Evolutionary conservation across 2,329 filamentous ascomycete genomes (phyloP).

Genomic region (Fusarium sp.): DNA sequence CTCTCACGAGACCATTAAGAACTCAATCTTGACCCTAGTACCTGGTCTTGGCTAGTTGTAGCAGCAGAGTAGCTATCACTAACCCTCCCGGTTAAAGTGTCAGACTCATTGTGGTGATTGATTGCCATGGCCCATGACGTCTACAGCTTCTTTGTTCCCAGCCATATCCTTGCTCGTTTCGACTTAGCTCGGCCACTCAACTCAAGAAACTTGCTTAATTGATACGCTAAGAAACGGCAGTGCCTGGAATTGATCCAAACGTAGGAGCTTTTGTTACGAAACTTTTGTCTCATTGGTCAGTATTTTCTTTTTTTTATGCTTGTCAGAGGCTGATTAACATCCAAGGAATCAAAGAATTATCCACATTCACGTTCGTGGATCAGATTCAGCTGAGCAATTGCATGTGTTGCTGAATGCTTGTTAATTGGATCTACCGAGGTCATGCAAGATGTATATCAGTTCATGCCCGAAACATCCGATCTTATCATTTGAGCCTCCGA

Average conservation of each 20-base stretch:
- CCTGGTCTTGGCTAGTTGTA: background rate
- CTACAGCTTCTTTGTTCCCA: background rate
- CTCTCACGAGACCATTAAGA: background rate
- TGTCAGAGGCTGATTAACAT: constrained; percentile 4
- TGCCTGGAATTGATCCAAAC: constrained; percentile 17
- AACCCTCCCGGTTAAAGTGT: background rate
- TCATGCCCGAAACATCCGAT: background rate
- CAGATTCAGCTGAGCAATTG: background rate
- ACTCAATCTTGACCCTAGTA: constrained; percentile 1
- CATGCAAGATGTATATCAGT: background rate
- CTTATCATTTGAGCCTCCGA: background rate
- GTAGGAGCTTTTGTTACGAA: constrained; percentile 8
- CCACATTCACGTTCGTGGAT: constrained; percentile 3
- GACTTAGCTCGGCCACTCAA: constrained; percentile 15
- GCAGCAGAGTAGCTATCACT: background rate
- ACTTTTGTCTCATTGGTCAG: background rate
- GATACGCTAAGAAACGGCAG: constrained; percentile 19
- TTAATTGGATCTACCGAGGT: constrained; percentile 3
- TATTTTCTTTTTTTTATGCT: background rate
- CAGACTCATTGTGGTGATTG: background rate
- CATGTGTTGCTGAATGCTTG: constrained; percentile 4
- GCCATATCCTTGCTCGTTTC: constrained; percentile 2
- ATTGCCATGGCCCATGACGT: background rate
- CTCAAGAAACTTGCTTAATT: constrained; percentile 14
- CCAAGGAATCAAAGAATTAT: constrained; percentile 1